phyloP scores from a whole-genome alignment of 2,329 filamentous ascomycete genomes.

The Epicoccum nigrum region DNA sequence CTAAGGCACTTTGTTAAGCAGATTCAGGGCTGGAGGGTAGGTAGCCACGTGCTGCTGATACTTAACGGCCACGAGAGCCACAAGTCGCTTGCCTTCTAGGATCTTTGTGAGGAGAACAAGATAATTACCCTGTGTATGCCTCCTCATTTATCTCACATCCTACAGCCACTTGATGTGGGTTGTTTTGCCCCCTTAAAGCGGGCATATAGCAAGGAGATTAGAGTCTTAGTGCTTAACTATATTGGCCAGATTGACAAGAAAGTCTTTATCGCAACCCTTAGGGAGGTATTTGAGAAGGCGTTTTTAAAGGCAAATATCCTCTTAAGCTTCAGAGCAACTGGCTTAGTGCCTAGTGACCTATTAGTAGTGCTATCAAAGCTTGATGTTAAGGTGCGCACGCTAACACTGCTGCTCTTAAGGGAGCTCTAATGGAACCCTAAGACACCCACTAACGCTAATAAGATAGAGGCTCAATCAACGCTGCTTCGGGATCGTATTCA shows the following conservation, averaged over 20 bases:
- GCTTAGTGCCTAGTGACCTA: conserved; percentile 43
- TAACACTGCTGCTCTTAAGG: conserved; percentile 8
- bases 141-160: neutral
- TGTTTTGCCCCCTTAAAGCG: conserved; percentile 29
- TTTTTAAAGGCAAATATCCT: conserved; percentile 27
- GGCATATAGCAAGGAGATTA: conserved; percentile 36
- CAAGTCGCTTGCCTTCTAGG: conserved; percentile 26
- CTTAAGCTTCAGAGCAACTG: conserved; percentile 38
- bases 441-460: conserved; percentile 9
- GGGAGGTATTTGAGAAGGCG: conserved; percentile 2
- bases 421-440: conserved; percentile 10
- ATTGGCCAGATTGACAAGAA: conserved; percentile 13
- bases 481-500: neutral
- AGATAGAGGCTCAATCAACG: conserved; percentile 10
- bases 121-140: conserved; percentile 1
- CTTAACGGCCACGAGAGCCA: conserved; percentile 10
- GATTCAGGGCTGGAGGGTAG: neutral
- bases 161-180: neutral
- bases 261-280: conserved; percentile 1
- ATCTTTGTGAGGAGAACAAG: conserved; percentile 1
- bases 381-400: conserved; percentile 22
- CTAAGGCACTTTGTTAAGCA: too few species aligned
- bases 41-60: conserved; percentile 10
- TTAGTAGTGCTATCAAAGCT: conserved; percentile 22
- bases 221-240: neutral